Conservation (phyloP, 2,329 filamentous ascomycete genomes). For the Biscogniauxia sp. region DNA sequence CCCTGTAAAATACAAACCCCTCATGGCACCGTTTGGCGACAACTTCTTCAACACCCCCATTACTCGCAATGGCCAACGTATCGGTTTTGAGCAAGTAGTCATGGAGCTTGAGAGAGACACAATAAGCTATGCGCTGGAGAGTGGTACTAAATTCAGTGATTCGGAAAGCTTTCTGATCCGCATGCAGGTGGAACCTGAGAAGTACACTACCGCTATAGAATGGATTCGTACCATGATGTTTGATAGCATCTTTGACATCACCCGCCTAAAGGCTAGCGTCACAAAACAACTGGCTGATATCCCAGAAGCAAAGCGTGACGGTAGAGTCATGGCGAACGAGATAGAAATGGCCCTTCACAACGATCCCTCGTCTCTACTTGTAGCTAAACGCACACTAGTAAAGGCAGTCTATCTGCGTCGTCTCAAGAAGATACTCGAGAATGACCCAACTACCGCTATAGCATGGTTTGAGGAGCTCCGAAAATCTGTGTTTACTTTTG, state of each 20-base stretch:
- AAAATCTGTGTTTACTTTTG: slow-evolving; percentile 71
- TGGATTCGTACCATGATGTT: slow-evolving; percentile 88
- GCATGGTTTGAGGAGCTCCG: slow-evolving; percentile 75
- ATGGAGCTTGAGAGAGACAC: slow-evolving; percentile 90
- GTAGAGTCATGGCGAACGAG: slow-evolving; percentile 63
- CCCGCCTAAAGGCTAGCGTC: slow-evolving; percentile 60
- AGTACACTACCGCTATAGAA: slow-evolving; percentile 76
- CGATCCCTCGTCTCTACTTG: slow-evolving; percentile 70
- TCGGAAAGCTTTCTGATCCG: slow-evolving; percentile 77
- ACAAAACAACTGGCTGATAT: slow-evolving; percentile 87
- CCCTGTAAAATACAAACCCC: slow-evolving; percentile 77
- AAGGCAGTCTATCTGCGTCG: slow-evolving; percentile 85
- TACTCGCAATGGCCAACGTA: slow-evolving; percentile 66
- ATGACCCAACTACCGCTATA: slow-evolving; percentile 73
- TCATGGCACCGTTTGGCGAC: slow-evolving; percentile 80
- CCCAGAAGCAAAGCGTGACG: slow-evolving; percentile 86
- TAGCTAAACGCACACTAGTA: slow-evolving; percentile 78
- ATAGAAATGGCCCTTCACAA: slow-evolving; percentile 78
- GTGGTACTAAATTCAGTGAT: slow-evolving; percentile 68
- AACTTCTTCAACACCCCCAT: slow-evolving; percentile 96
- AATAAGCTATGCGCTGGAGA: slow-evolving; percentile 74
- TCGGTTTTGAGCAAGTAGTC: slow-evolving; percentile 91
- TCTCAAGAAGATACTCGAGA: slow-evolving; percentile 75
- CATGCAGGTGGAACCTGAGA: slow-evolving; percentile 84
- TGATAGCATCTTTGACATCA: slow-evolving; percentile 80